A percentile compares a stretch with the other conserved stretches of the same genome.
These are phyloP conservation scores for Gynochthodes officinalis DNA, from an alignment of 257 asterid genomes.

Conservation along the genomic window DNA sequence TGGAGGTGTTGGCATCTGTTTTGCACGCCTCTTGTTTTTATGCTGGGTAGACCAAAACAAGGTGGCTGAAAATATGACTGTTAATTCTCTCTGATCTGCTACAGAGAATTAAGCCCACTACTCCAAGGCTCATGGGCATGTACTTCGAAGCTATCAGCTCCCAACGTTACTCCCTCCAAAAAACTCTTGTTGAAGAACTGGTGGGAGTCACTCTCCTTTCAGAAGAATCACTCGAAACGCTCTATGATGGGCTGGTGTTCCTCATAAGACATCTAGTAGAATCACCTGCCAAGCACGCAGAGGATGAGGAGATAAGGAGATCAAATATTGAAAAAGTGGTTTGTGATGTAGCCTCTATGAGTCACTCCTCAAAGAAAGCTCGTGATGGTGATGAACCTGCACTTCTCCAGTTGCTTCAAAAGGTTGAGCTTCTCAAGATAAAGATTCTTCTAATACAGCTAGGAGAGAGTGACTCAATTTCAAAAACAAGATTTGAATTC, in stretches of 20 bases:
- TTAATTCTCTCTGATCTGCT: neutral
- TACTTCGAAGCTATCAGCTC: neutral
- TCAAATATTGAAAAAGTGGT: neutral
- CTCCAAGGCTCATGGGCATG: neutral
- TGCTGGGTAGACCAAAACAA: neutral
- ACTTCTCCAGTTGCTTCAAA: conserved; percentile 2
- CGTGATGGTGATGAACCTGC: neutral
- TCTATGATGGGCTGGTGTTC: neutral
- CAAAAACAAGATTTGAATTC: neutral
- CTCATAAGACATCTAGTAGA: neutral
- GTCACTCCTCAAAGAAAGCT: neutral
- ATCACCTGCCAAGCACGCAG: neutral
- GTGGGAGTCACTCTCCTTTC: neutral
- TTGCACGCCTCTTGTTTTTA: neutral
- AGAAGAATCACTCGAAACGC: too few relatives aligned
- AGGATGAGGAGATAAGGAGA: neutral
- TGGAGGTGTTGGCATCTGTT: neutral
- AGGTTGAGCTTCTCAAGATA: neutral
- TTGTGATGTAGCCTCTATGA: neutral
- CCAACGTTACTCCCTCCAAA: neutral
- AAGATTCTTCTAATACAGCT: neutral
- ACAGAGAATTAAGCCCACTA: neutral
- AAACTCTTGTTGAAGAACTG: neutral
- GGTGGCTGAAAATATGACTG: neutral
- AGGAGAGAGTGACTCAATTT: neutral